phyloP scores from a whole-genome alignment of 768 basidiomycete genomes.

The Podaxis pistillaris region DNA sequence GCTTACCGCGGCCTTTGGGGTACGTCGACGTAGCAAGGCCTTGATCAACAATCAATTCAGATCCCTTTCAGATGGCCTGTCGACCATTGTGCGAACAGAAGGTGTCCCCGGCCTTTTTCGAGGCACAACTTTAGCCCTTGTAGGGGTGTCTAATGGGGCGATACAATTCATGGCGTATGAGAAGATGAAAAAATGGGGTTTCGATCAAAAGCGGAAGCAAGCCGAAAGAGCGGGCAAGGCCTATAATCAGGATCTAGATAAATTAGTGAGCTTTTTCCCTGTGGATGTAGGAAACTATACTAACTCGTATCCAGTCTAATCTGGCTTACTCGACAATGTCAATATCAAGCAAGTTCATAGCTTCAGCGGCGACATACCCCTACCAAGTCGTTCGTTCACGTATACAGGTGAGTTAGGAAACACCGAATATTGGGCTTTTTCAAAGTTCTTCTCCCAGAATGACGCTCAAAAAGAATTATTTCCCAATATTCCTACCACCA shows the following conservation, averaged over 20 bases:
- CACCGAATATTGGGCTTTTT: neutral
- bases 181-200: slow-evolving; percentile 89
- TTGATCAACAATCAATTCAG: slow-evolving; percentile 2
- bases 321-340: slow-evolving; percentile 90
- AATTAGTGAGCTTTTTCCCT: slow-evolving; percentile 60
- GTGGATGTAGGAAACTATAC: neutral
- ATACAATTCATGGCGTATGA: slow-evolving; percentile 97
- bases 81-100: slow-evolving; percentile 67
- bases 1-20: slow-evolving; percentile 83
- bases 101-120: slow-evolving; percentile 81
- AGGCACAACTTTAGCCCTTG: slow-evolving; percentile 83
- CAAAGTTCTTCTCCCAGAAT: slow-evolving; percentile 44
- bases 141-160: slow-evolving; percentile 93
- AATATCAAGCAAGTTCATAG: slow-evolving; percentile 83
- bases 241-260: slow-evolving; percentile 77
- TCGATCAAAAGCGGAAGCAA: slow-evolving; percentile 69
- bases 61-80: slow-evolving; percentile 53
- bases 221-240: slow-evolving; percentile 57
- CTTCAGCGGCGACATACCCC: slow-evolving; percentile 86
- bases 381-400: slow-evolving; percentile 96
- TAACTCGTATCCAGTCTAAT: slow-evolving; percentile 63
- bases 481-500: slow-evolving; percentile 80
- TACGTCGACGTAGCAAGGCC: slow-evolving; percentile 34
- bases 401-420: slow-evolving; percentile 66
- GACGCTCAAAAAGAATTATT: slow-evolving; percentile 66